Percentiles rank a stretch among this genome's conserved stretches.
phyloP scores from a whole-genome alignment of 768 basidiomycete species.

The Podaxis sp. region DNA sequence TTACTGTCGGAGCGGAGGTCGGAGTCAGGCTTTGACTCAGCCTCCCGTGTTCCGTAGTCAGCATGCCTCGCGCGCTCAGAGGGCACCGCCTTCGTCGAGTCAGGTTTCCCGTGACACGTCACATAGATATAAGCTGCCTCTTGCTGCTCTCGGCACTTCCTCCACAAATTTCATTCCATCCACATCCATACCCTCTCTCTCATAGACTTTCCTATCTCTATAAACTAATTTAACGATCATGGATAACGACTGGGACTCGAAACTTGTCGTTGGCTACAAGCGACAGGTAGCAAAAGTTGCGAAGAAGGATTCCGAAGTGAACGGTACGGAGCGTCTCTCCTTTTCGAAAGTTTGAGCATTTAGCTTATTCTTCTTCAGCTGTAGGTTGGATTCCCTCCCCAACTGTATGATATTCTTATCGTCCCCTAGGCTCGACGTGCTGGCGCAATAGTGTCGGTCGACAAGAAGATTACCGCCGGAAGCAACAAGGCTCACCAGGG shows the following conservation, averaged over 20 bases:
- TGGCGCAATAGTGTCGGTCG: slow-evolving; percentile 78
- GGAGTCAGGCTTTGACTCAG: not conserved
- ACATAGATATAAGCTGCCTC: slow-evolving; percentile 17
- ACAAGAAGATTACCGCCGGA: slow-evolving; percentile 73
- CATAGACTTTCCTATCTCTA: slow-evolving; percentile 10
- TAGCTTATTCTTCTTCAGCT: slow-evolving; percentile 36
- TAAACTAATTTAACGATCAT: slow-evolving; percentile 29
- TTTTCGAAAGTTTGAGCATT: not conserved
- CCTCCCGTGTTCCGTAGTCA: not conserved
- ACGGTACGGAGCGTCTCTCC: slow-evolving; percentile 37
- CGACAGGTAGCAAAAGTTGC: slow-evolving; percentile 61
- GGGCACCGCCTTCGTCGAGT: slow-evolving; percentile 15
- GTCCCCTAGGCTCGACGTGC: slow-evolving; percentile 63
- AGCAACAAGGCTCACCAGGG: slow-evolving; percentile 78
- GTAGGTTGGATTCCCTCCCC: slow-evolving; percentile 37
- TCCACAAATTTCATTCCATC: slow-evolving; percentile 18
- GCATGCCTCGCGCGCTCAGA: not conserved
- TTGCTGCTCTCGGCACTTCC: slow-evolving; percentile 4
- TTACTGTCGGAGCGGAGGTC: not conserved
- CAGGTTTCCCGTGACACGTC: slow-evolving; percentile 19
- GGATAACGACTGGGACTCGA: slow-evolving; percentile 71
- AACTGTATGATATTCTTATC: not conserved
- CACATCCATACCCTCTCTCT: slow-evolving; percentile 19
- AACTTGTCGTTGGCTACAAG: slow-evolving; percentile 72
- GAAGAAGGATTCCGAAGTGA: slow-evolving; percentile 58